A percentile compares a stretch with the other conserved stretches of the same genome.
phyloP scores from a whole-genome alignment of 257 asterid genomes.

The Catharanthus roseus region DNA sequence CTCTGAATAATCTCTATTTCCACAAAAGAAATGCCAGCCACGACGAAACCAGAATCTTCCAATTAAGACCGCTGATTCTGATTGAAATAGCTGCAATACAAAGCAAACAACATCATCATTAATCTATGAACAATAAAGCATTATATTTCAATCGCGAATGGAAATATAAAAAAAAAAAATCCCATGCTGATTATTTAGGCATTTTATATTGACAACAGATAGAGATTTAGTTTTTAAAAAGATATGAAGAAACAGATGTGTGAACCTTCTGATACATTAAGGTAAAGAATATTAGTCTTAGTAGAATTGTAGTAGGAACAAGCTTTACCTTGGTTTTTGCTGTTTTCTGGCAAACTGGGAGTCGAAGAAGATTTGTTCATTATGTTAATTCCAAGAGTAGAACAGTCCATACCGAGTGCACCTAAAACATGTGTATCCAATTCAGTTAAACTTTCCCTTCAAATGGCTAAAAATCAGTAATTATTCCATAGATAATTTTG shows the following conservation, averaged over 20 bases:
- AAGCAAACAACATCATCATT: no score
- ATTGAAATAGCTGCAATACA: constrained; percentile 27
- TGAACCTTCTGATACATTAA: background rate
- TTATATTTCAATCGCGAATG: background rate
- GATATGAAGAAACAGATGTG: no score
- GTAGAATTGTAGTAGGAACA: no score
- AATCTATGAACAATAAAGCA: background rate
- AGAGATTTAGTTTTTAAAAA: no score
- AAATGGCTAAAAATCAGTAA: background rate
- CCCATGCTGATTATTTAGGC: no score
- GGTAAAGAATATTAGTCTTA: background rate
- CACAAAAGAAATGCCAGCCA: constrained; percentile 30
- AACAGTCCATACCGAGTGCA: constrained; percentile 55
- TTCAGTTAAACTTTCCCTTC: background rate
- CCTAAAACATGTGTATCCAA: constrained; percentile 28
- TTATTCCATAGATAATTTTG: no score
- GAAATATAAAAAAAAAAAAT: no score
- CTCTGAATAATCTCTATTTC: constrained; percentile 21
- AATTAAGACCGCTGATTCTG: constrained; percentile 19
- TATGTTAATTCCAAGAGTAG: constrained; percentile 30
- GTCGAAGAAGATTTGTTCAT: constrained; percentile 31
- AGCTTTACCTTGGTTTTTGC: constrained; percentile 31
- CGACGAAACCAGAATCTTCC: constrained; percentile 31
- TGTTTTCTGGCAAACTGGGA: constrained; percentile 23
- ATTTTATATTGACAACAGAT: no score